A percentile compares a stretch with the other conserved stretches of the same genome.
phyloP scores from a whole-genome alignment of 2,329 filamentous ascomycete species.

The Colletotrichum aenigma region DNA sequence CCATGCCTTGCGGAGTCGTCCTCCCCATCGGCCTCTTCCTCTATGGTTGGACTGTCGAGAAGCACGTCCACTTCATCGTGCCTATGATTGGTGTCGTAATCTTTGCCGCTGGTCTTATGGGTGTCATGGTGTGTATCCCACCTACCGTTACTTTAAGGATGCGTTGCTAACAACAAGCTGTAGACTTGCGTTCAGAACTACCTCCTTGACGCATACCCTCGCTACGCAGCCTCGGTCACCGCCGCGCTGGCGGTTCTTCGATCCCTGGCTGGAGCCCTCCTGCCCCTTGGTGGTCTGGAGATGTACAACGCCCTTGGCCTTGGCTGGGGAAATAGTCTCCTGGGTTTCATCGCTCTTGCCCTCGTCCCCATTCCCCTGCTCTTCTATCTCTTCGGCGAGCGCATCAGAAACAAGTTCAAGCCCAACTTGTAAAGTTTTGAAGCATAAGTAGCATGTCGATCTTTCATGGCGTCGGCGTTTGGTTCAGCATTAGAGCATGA shows the following conservation, averaged over 20 bases:
- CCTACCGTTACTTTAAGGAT: neutral
- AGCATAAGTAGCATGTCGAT: neutral
- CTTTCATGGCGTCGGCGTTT: neutral
- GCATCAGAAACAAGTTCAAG: conserved; percentile 31
- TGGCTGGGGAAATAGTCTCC: conserved; percentile 47
- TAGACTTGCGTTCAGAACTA: conserved; percentile 61
- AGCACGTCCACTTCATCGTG: conserved; percentile 56
- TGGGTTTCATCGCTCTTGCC: conserved; percentile 41
- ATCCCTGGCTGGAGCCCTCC: conserved; percentile 39
- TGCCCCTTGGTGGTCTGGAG: conserved; percentile 40
- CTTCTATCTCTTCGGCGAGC: conserved; percentile 41
- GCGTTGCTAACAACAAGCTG: neutral
- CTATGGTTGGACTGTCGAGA: conserved; percentile 64
- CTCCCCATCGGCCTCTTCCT: conserved; percentile 56
- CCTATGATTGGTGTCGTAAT: conserved; percentile 53
- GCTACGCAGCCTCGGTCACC: conserved; percentile 42
- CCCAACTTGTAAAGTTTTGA: neutral
- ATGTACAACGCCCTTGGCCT: conserved; percentile 43
- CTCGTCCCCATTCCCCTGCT: conserved; percentile 41
- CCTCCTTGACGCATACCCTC: conserved; percentile 58
- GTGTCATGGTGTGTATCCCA: conserved; percentile 30
- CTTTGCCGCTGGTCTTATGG: conserved; percentile 40
- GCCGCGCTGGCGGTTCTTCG: conserved; percentile 42
- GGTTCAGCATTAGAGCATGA: neutral
- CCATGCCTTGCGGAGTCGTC: conserved; percentile 32